Evolutionary conservation across 331 rosid genomes (phyloP).

Genomic region (Acacia pycnantha): DNA sequence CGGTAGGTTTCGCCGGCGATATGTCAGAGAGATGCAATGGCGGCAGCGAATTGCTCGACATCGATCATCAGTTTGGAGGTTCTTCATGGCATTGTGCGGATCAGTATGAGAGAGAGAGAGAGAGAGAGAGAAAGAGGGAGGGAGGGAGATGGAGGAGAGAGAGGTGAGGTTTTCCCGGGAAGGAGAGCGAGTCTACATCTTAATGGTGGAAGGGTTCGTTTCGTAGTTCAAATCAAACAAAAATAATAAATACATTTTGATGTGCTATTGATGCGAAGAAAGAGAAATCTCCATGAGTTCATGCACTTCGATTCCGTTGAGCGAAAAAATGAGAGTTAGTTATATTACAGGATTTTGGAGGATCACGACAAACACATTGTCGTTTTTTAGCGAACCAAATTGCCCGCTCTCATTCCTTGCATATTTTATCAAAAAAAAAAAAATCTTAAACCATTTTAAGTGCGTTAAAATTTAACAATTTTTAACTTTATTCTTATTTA

Average conservation of each 20-base stretch:
- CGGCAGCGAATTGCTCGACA: constrained; percentile 4
- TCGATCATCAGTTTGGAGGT: background rate
- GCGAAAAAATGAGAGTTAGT: background rate
- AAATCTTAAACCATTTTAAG: no score
- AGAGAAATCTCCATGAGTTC: background rate
- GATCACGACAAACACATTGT: no score
- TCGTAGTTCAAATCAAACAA: background rate
- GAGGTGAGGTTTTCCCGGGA: constrained; percentile 37
- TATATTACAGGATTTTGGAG: background rate
- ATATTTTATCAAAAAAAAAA: no score
- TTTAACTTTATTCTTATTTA: no score
- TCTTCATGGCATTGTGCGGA: constrained; percentile 12
- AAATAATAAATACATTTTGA: background rate
- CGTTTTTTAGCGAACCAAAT: no score
- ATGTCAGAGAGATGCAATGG: background rate
- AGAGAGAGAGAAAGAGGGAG: no score
- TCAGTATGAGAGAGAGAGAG: background rate
- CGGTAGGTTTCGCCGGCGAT: background rate
- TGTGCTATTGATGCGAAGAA: background rate
- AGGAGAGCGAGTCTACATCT: constrained; percentile 19
- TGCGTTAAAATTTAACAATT: no score
- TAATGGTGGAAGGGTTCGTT: background rate
- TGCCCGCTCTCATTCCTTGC: no score
- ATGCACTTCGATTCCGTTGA: background rate
- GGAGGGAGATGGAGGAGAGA: background rate